phyloP scores from a whole-genome alignment of 2,329 filamentous ascomycete species.

The Rutstroemia sydowiana region DNA sequence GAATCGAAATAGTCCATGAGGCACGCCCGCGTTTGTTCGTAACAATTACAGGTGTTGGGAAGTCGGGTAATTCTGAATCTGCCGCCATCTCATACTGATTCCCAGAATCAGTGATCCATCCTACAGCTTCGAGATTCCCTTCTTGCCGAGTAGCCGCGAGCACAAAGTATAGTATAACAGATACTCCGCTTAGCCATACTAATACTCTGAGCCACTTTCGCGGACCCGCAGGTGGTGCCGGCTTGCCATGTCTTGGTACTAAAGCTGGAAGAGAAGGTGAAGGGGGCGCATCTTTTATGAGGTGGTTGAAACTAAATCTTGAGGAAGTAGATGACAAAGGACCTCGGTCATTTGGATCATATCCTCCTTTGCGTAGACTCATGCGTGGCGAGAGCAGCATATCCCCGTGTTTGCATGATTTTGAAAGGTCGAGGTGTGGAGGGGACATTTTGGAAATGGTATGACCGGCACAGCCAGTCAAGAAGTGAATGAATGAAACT shows the following conservation, averaged over 20 bases:
- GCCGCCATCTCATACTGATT: conserved; percentile 60
- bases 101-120: conserved; percentile 34
- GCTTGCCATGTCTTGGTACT: conserved; percentile 57
- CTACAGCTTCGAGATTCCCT: conserved; percentile 29
- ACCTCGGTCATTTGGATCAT: conserved; percentile 44
- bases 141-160: conserved; percentile 30
- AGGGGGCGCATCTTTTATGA: conserved; percentile 60
- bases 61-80: conserved; percentile 58
- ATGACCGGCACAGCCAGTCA: conserved; percentile 27
- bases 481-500: conserved; percentile 8
- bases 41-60: conserved; percentile 65
- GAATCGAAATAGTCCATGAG: conserved; percentile 79
- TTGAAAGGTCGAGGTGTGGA: conserved; percentile 24
- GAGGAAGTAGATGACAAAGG: conserved; percentile 54
- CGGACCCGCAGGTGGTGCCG: conserved; percentile 36
- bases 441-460: conserved; percentile 18
- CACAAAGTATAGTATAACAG: conserved; percentile 45
- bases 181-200: conserved; percentile 44
- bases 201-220: conserved; percentile 30
- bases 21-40: conserved; percentile 55
- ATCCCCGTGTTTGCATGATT: conserved; percentile 33
- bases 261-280: conserved; percentile 65
- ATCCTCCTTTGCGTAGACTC: conserved; percentile 51
- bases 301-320: conserved; percentile 58
- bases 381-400: conserved; percentile 42